These are phyloP conservation scores for Myxozyma neotropica DNA, from an alignment of 805 yeast species.

Conservation along the genomic window DNA sequence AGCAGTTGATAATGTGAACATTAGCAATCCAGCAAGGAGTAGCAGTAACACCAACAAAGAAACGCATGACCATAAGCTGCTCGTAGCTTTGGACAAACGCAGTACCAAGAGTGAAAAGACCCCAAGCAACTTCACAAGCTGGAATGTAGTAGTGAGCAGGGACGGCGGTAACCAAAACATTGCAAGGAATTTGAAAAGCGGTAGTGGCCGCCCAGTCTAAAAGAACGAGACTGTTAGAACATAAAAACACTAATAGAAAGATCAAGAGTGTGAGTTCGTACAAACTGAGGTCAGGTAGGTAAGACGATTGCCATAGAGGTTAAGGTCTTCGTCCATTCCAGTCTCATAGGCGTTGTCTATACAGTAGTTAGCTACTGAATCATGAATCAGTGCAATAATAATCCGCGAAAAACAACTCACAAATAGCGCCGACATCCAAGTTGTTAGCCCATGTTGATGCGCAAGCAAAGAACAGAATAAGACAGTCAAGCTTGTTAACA, in stretches of 20 bases:
- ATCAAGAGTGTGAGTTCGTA: conserved; percentile 36
- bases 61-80: conserved; percentile 61
- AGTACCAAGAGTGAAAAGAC: conserved; percentile 61
- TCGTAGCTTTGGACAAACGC: conserved; percentile 50
- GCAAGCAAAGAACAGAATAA: conserved; percentile 26
- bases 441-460: conserved; percentile 31
- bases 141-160: conserved; percentile 51
- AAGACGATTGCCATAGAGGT: conserved; percentile 37
- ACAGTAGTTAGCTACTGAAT: neutral
- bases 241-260: conserved; percentile 13
- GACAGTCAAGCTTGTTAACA: conserved; percentile 26
- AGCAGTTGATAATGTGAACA: conserved; percentile 50
- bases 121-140: conserved; percentile 65
- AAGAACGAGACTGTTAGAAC: neutral
- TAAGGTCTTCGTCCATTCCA: conserved; percentile 45
- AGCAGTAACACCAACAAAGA: conserved; percentile 70
- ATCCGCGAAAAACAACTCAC: neutral
- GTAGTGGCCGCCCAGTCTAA: conserved; percentile 34
- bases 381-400: too few species aligned
- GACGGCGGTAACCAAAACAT: conserved; percentile 40
- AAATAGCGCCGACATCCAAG: conserved; percentile 28
- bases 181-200: conserved; percentile 43
- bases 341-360: conserved; percentile 49
- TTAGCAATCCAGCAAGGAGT: conserved; percentile 63
- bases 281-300: conserved; percentile 36